Percentiles rank a stretch among this genome's conserved stretches.
Evolutionary conservation across 1,139 yeast species (phyloP).

Genomic region (Ogataea hybrid): DNA sequence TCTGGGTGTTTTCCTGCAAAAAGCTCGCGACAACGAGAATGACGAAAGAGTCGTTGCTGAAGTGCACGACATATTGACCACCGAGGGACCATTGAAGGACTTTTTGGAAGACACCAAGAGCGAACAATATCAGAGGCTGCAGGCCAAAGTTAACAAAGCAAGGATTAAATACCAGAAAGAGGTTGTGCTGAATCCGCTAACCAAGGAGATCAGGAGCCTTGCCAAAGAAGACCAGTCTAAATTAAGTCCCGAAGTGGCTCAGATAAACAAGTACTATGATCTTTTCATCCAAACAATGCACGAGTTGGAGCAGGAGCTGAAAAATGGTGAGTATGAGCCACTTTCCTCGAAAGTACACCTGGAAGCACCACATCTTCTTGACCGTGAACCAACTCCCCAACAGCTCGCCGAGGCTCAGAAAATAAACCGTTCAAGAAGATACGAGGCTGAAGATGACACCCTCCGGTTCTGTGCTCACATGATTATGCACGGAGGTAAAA

Average conservation of each 20-base stretch:
- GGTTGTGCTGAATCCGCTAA: slow-evolving; percentile 5
- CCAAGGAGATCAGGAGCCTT: slow-evolving; percentile 10
- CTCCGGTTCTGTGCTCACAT: slow-evolving; percentile 78
- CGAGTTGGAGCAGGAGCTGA: slow-evolving; percentile 48
- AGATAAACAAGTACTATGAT: slow-evolving; percentile 57
- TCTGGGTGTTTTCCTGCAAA: slow-evolving; percentile 1
- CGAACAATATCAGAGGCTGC: slow-evolving; percentile 14
- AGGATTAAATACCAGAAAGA: slow-evolving; percentile 1
- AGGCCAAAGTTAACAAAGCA: not conserved
- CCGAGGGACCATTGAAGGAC: not conserved
- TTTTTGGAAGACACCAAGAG: slow-evolving; percentile 18
- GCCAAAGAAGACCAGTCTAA: slow-evolving; percentile 23
- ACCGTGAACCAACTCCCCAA: slow-evolving; percentile 55
- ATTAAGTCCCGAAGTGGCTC: slow-evolving; percentile 20
- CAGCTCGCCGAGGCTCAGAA: slow-evolving; percentile 56
- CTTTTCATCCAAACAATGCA: slow-evolving; percentile 63
- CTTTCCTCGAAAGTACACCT: slow-evolving; percentile 25
- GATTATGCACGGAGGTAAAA: slow-evolving; percentile 92
- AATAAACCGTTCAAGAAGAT: slow-evolving; percentile 51
- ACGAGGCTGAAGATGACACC: slow-evolving; percentile 63
- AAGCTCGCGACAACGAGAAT: slow-evolving; percentile 1
- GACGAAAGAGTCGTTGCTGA: not conserved
- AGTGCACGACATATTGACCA: not conserved
- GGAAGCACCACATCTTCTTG: slow-evolving; percentile 31
- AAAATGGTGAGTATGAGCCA: slow-evolving; percentile 33